phyloP scores from a whole-genome alignment of 805 yeast species.

The Candida lessepsii region DNA sequence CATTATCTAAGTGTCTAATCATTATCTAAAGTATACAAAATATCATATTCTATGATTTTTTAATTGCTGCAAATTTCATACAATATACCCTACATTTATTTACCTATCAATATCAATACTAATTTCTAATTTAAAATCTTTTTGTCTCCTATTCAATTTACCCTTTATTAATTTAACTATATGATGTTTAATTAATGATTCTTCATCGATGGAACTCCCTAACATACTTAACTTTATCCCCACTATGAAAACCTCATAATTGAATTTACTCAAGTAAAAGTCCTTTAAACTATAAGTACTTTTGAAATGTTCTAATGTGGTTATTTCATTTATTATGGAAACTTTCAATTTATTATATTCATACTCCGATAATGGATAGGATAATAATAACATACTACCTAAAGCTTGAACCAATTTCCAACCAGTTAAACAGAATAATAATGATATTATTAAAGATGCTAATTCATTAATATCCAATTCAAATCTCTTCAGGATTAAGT shows the following conservation, averaged over 20 bases:
- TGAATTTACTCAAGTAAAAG: conserved; percentile 60
- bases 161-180: conserved; percentile 41
- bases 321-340: conserved; percentile 46
- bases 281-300: conserved; percentile 46
- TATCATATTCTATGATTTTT: too few relatives aligned
- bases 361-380: conserved; percentile 48
- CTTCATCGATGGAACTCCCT: conserved; percentile 76
- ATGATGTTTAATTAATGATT: conserved; percentile 52
- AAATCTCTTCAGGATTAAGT: conserved; percentile 23
- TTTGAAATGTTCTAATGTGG: conserved; percentile 51
- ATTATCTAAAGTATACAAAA: not conserved
- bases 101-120: conserved; percentile 33
- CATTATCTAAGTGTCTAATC: not conserved
- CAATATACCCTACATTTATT: not conserved
- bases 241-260: conserved; percentile 57
- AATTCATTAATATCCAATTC: conserved; percentile 43
- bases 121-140: conserved; percentile 31
- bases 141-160: conserved; percentile 23
- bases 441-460: conserved; percentile 46
- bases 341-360: conserved; percentile 36
- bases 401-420: conserved; percentile 51
- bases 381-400: conserved; percentile 52
- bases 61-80: not conserved
- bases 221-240: conserved; percentile 55
- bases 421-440: conserved; percentile 46